Evolutionary conservation across 495 filamentous ascomycete species (phyloP).

Genomic region (Cercophora newfieldiana): DNA sequence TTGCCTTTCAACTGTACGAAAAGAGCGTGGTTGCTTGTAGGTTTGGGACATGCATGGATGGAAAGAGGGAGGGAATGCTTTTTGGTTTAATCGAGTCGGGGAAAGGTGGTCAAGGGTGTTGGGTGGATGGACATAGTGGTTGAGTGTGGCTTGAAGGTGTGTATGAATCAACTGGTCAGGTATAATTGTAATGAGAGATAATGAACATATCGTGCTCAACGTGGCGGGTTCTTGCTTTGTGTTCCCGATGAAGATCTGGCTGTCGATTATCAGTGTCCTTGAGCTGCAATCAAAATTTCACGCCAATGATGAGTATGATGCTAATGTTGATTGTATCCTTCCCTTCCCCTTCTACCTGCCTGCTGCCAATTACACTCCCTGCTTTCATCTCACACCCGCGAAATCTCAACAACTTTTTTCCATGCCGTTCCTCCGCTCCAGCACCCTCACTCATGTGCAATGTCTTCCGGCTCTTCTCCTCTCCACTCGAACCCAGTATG

Average conservation of each 20-base stretch:
- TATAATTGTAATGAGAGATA: constrained; percentile 10
- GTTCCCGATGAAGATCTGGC: neutral
- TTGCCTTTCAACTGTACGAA: neutral
- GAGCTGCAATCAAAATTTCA: no score
- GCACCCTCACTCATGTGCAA: no score
- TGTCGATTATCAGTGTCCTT: no score
- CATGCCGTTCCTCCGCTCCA: no score
- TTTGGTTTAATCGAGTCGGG: neutral
- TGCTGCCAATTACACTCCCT: neutral
- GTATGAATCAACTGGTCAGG: neutral
- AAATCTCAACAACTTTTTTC: constrained; percentile 3
- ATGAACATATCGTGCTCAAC: neutral
- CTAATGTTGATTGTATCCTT: neutral
- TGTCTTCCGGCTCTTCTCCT: neutral
- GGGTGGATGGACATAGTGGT: no score
- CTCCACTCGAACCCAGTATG: neutral
- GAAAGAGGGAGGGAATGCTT: neutral
- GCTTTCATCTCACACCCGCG: neutral
- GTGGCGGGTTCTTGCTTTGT: neutral
- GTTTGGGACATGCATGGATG: no score
- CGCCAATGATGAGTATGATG: neutral
- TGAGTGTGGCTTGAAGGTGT: neutral
- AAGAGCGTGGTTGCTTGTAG: neutral
- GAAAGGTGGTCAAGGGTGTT: neutral
- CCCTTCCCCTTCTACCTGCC: neutral